A percentile compares a stretch with the other conserved stretches of the same genome.
phyloP scores from a whole-genome alignment of 768 basidiomycete species.

The Favolaschia claudopus region DNA sequence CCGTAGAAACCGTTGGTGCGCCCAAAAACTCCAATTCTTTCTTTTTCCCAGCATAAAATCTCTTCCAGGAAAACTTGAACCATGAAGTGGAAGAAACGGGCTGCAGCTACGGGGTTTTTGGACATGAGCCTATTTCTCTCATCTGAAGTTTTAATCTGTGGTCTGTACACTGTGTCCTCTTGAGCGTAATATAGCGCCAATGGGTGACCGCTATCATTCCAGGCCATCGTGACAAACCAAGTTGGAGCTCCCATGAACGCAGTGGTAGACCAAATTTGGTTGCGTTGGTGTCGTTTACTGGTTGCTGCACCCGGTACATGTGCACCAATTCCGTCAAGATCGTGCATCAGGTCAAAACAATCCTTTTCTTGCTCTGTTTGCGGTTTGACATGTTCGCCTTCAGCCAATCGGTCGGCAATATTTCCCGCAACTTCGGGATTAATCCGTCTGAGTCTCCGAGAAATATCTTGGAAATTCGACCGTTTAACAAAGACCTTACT shows the following conservation, averaged over 20 bases:
- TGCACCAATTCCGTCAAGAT: conserved; percentile 44
- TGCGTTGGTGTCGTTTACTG: conserved; percentile 36
- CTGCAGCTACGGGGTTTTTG: conserved; percentile 29
- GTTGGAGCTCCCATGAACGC: conserved; percentile 33
- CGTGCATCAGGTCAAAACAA: conserved; percentile 42
- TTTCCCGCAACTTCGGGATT: conserved; percentile 29
- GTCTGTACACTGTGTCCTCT: conserved; percentile 28
- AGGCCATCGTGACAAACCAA: conserved; percentile 46
- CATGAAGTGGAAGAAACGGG: conserved; percentile 31
- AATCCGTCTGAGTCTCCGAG: conserved; percentile 28
- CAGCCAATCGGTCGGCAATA: conserved; percentile 29
- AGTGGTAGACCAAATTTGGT: conserved; percentile 42
- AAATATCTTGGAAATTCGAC: conserved; percentile 34
- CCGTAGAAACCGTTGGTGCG: conserved; percentile 34
- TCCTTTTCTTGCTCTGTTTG: conserved; percentile 39
- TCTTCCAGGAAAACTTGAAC: conserved; percentile 25
- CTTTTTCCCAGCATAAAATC: conserved; percentile 12
- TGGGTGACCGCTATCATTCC: conserved; percentile 38
- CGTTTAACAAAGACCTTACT: conserved; percentile 38
- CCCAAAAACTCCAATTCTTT: conserved; percentile 22
- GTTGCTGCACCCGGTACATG: conserved; percentile 37
- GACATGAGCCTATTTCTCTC: conserved; percentile 2
- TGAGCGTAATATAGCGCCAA: conserved; percentile 43
- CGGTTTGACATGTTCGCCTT: conserved; percentile 34
- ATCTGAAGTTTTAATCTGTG: neutral